phyloP scores from a whole-genome alignment of 495 filamentous ascomycete genomes.

The Talaromyces liani region DNA sequence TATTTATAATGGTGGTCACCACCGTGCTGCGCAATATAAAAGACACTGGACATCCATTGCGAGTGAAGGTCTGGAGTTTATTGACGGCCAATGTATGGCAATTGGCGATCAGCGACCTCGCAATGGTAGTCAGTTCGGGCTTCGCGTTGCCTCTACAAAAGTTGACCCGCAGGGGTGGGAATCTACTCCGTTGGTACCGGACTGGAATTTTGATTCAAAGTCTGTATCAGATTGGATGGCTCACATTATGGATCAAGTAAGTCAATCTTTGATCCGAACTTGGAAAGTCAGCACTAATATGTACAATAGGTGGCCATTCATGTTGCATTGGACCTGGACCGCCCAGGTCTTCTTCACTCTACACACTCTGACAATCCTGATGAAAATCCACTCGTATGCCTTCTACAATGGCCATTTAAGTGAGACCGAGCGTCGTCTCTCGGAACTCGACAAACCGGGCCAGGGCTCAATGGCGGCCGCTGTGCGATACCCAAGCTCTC shows the following conservation, averaged over 20 bases:
- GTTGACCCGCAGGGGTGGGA: conserved; percentile 47
- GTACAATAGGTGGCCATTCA: conserved; percentile 63
- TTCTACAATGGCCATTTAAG: conserved; percentile 97
- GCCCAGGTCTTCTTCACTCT: conserved; percentile 92
- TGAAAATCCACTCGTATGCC: conserved; percentile 98
- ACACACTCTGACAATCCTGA: conserved; percentile 81
- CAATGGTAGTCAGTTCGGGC: conserved; percentile 73
- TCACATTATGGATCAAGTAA: conserved; percentile 73
- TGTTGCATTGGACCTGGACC: conserved; percentile 86
- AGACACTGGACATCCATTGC: conserved; percentile 81
- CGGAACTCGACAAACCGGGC: conserved; percentile 68
- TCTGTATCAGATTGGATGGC: conserved; percentile 70
- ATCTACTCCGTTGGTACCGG: conserved; percentile 62
- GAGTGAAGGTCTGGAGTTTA: conserved; percentile 76
- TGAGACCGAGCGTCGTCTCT: conserved; percentile 71
- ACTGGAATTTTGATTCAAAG: conserved; percentile 78
- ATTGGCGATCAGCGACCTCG: conserved; percentile 69
- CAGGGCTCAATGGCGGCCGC: conserved; percentile 60
- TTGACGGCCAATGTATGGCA: conserved; percentile 85
- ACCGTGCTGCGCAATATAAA: conserved; percentile 86
- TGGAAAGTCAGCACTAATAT: conserved; percentile 15
- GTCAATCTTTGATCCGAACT: conserved; percentile 14
- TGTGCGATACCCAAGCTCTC: conserved; percentile 68
- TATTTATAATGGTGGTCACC: conserved; percentile 95
- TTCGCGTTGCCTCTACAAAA: conserved; percentile 68